Evolutionary conservation across 805 yeast genomes (phyloP).

Genomic region (Metschnikowia colocasiae): DNA sequence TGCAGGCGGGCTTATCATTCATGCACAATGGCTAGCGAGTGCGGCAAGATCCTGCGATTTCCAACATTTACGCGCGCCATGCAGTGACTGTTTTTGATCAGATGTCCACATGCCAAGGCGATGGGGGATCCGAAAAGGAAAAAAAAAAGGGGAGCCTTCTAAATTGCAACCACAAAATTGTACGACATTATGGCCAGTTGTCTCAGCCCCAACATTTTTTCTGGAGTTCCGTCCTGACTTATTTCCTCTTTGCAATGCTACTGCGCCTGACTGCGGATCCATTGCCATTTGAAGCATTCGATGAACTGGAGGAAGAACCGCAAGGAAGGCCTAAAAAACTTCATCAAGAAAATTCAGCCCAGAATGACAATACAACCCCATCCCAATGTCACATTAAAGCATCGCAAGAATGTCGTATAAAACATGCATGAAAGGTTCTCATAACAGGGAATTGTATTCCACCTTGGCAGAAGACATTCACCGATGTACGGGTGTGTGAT

Average conservation of each 20-base stretch:
- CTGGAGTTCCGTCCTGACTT: too few relatives aligned
- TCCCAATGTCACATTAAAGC: background rate
- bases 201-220: too few relatives aligned
- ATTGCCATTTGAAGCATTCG: background rate
- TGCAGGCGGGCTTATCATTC: slow-evolving; percentile 5
- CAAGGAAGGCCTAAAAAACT: too few relatives aligned
- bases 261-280: background rate
- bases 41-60: slow-evolving; percentile 4
- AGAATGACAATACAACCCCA: background rate
- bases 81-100: background rate
- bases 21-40: slow-evolving; percentile 4
- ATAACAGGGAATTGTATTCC: background rate
- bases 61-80: slow-evolving; percentile 3
- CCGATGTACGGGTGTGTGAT: background rate
- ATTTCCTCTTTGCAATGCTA: background rate
- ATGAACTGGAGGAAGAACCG: background rate
- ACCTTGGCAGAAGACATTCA: background rate
- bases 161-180: background rate
- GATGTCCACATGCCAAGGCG: slow-evolving; percentile 1
- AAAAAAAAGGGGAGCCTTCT: background rate
- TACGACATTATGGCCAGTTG: too few relatives aligned
- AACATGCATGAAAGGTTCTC: background rate
- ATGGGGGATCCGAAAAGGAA: background rate
- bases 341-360: too few relatives aligned
- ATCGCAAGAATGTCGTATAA: background rate